phyloP scores from a whole-genome alignment of 768 basidiomycete species.

The Podaxis pistillaris region DNA sequence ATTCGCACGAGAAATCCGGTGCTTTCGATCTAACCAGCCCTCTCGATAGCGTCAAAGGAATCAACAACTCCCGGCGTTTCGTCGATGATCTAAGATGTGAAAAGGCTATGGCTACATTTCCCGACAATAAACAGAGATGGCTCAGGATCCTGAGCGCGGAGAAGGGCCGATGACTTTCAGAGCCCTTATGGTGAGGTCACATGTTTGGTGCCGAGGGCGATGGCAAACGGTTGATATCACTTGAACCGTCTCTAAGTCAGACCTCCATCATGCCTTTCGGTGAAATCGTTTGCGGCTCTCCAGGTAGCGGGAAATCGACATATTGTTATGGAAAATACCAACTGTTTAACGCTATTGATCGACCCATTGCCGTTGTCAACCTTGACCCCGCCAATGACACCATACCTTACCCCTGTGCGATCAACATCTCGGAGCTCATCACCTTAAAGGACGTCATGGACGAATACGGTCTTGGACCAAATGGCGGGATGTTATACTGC shows the following conservation, averaged over 20 bases:
- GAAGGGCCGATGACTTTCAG: too few species aligned
- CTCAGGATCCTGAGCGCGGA: too few species aligned
- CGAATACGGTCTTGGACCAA: slow-evolving; percentile 83
- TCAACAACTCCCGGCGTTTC: too few species aligned
- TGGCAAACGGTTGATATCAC: too few species aligned
- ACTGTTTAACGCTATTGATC: slow-evolving; percentile 80
- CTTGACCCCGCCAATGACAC: slow-evolving; percentile 92
- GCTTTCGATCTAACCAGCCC: too few species aligned
- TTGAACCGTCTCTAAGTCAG: neutral
- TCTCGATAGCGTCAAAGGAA: too few species aligned
- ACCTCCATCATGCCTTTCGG: slow-evolving; percentile 71
- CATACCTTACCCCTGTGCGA: slow-evolving; percentile 88
- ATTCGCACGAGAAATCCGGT: too few species aligned
- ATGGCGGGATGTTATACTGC: slow-evolving; percentile 94
- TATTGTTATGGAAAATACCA: slow-evolving; percentile 88
- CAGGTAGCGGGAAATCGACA: slow-evolving; percentile 86
- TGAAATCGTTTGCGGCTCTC: slow-evolving; percentile 83
- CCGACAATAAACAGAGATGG: too few species aligned
- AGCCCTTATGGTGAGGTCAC: too few species aligned
- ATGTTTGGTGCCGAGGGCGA: too few species aligned
- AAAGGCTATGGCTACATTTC: too few species aligned
- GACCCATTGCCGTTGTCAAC: slow-evolving; percentile 90
- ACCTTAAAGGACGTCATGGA: slow-evolving; percentile 87
- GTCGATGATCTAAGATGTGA: too few species aligned
- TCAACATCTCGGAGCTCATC: slow-evolving; percentile 84